These are phyloP conservation scores for Escallonia rubra DNA, from an alignment of 129 eudicot species.

Conservation along the genomic window DNA sequence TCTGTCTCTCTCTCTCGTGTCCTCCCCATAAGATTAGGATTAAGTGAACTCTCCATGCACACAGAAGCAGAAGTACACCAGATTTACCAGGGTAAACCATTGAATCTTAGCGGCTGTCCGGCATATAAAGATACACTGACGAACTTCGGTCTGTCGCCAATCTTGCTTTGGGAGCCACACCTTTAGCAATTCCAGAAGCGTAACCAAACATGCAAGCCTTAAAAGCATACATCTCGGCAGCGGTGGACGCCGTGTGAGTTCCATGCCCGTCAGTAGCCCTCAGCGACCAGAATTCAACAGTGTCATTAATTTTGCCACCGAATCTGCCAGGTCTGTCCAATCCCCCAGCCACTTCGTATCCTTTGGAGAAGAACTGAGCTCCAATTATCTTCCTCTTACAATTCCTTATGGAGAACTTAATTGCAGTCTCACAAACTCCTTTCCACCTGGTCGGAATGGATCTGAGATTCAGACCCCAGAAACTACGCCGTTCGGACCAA, in stretches of 20 bases:
- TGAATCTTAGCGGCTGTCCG: neutral
- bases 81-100: neutral
- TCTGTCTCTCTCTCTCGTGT: no score
- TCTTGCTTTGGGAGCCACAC: neutral
- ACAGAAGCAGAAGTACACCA: neutral
- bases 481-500: no score
- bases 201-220: no score
- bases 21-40: constrained; percentile 2
- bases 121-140: neutral
- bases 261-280: neutral
- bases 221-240: neutral
- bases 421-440: no score
- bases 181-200: neutral
- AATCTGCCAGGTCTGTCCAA: neutral
- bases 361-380: neutral
- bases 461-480: no score
- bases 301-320: neutral
- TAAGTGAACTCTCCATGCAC: neutral
- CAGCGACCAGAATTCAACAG: neutral
- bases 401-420: neutral
- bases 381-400: neutral
- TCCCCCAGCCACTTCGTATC: neutral
- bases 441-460: no score
- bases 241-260: neutral
- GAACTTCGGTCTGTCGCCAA: neutral